Base-by-base conservation (phyloP, 148 eudicot species). In the Vaccinium vitisidaea region DNA sequence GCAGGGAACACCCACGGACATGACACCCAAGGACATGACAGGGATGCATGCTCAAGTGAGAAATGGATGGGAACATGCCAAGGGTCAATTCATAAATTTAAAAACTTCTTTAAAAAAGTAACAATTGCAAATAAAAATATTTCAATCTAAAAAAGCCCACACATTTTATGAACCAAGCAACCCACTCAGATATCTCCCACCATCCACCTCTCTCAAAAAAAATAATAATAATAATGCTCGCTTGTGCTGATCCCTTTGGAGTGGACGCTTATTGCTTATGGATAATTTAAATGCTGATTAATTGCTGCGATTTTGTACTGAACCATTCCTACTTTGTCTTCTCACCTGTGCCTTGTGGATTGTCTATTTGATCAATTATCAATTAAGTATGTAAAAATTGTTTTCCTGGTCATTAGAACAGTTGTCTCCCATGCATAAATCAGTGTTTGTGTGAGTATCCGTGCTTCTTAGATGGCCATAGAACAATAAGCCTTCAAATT, bases 131-230 rank as follows among this genome's bases (percentile, higher is more conserved):
- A 11, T 67, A 67, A 67, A 10, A 67, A 67, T 23, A 23, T 25
- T n/a, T 25, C 15, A 67, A 67, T 12, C 32, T 67, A 25, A 67
- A n/a, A 63, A n/a, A 63, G 27, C 27, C 25, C 30, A 7, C 9
- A 9, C 13, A n/a, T 63, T 63, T 63, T 63, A n/a, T 63, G 70
- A 63, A 63, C 30, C 70, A 63, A n/a, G 27, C n/a, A 63, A 23
- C 70, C 30, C 70, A n/a, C 70, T 63, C 70, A 63, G 70, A 63
- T 63, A 19, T 63, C 30, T n/a, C 27, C 70, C 70, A n/a, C 69
- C 30, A n/a, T 8, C 67, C 23, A 5, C 23, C 58, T n/a, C 13
- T n/a, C 27, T n/a, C 12, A 2, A 27, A 27, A 27, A 36, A 36
- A 36, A 36, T 2, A 36, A 36, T 4, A 43, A 43, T 8, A 8